These are phyloP conservation scores for Botrytis cinerea DNA, from an alignment of 2,329 filamentous ascomycete species.

Conservation along the genomic window DNA sequence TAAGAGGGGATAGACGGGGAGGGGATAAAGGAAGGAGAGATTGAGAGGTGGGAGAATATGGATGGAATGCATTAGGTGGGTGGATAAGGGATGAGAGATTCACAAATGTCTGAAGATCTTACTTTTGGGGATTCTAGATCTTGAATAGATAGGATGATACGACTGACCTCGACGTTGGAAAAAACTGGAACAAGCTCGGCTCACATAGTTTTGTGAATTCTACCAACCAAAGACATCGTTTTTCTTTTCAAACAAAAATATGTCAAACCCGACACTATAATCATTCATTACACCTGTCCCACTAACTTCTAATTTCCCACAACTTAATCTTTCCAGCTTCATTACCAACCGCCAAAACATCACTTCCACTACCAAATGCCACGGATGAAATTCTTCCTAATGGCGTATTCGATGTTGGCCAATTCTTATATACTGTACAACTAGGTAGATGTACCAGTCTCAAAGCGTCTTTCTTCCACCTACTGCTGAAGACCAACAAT, in stretches of 20 bases:
- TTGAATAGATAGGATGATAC: neutral
- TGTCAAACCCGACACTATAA: neutral
- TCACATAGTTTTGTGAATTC: neutral
- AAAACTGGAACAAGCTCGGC: neutral
- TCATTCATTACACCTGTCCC: constrained; percentile 9
- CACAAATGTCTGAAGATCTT: neutral
- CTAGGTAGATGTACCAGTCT: constrained; percentile 85
- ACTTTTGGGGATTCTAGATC: neutral
- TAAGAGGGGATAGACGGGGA: neutral
- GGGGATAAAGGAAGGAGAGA: neutral
- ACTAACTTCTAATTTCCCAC: constrained; percentile 80
- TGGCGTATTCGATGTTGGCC: constrained; percentile 89
- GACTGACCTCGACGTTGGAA: neutral
- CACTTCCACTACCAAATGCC: constrained; percentile 65
- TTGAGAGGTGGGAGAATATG: neutral
- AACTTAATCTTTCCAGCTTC: constrained; percentile 84
- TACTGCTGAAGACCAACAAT: constrained; percentile 81
- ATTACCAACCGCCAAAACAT: constrained; percentile 81
- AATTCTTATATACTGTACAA: constrained; percentile 94
- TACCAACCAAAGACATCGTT: neutral
- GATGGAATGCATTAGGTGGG: neutral
- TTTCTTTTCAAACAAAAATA: neutral
- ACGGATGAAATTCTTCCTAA: constrained; percentile 79
- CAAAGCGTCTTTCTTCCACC: constrained; percentile 85
- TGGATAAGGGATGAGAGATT: neutral